Conservation (phyloP, 352 stramenopile genomes). For the Thalassiosira livingstoniorum region DNA sequence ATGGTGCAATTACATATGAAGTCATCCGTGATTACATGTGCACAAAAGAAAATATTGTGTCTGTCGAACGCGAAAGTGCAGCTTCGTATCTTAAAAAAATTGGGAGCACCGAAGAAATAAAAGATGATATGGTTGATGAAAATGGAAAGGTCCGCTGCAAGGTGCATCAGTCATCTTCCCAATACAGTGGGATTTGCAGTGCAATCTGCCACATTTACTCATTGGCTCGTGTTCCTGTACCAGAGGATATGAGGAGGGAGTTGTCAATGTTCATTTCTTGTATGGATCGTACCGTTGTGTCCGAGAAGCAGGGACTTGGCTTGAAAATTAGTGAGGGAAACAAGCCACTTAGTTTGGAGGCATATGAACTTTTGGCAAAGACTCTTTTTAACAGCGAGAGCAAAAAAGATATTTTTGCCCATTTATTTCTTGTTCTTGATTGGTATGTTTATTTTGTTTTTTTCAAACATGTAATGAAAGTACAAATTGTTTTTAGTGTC, state of each 20-base stretch:
- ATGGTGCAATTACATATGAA: constrained; percentile 23
- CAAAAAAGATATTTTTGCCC: constrained; percentile 11
- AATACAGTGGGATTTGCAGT: constrained; percentile 21
- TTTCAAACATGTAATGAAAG: too few species aligned
- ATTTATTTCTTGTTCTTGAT: constrained; percentile 18
- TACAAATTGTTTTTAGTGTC: too few species aligned
- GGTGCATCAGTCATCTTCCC: neutral
- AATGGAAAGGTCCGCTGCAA: constrained; percentile 13
- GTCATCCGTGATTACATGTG: constrained; percentile 24
- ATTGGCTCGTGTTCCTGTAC: constrained; percentile 1
- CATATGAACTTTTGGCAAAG: constrained; percentile 10
- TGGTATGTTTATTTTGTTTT: too few species aligned
- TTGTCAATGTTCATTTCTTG: neutral
- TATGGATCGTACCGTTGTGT: neutral
- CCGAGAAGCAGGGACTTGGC: neutral
- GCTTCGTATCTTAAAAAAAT: constrained; percentile 10
- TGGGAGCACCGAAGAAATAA: neutral
- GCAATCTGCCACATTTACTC: constrained; percentile 27
- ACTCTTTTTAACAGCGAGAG: neutral
- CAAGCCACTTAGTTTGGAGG: constrained; percentile 3
- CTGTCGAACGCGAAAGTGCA: constrained; percentile 11
- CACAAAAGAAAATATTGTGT: constrained; percentile 18
- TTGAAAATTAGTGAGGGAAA: constrained; percentile 10
- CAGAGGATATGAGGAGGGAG: neutral
- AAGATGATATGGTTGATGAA: constrained; percentile 3